A percentile compares a stretch with the other conserved stretches of the same genome.
Conservation (phyloP, 352 stramenopile species). For the Globisporangium emineosum region DNA sequence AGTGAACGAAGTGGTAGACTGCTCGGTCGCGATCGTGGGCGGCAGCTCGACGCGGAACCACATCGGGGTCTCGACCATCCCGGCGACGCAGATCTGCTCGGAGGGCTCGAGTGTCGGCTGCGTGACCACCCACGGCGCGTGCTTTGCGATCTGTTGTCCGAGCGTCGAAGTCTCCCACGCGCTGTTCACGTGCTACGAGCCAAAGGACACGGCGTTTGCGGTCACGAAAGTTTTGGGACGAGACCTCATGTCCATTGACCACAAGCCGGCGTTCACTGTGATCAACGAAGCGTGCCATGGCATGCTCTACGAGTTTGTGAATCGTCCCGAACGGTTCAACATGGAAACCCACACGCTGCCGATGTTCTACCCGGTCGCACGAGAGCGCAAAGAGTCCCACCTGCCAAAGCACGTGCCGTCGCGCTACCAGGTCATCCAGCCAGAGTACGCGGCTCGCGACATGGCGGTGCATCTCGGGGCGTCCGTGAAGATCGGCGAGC, state of each 20-base stretch:
- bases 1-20: conserved; percentile 76
- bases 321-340: conserved; percentile 60
- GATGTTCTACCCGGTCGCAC: conserved; percentile 72
- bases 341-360: conserved; percentile 60
- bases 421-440: conserved; percentile 71
- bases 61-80: conserved; percentile 17
- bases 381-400: conserved; percentile 23
- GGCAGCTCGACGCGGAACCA: conserved; percentile 40
- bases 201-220: conserved; percentile 61
- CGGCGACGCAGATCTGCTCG: conserved; percentile 72
- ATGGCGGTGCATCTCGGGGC: conserved; percentile 50
- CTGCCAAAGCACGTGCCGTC: conserved; percentile 29
- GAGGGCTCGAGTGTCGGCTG: conserved; percentile 56
- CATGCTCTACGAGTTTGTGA: conserved; percentile 65
- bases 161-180: conserved; percentile 77
- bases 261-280: conserved; percentile 66
- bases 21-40: conserved; percentile 60
- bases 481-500: conserved; percentile 55
- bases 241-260: conserved; percentile 57
- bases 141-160: conserved; percentile 75
- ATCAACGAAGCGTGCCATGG: conserved; percentile 76
- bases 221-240: conserved; percentile 64
- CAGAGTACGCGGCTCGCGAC: conserved; percentile 47
- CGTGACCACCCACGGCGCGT: conserved; percentile 65
- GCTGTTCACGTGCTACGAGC: conserved; percentile 83